Percentiles rank a stretch among this genome's conserved stretches.
Conservation (phyloP, 2,329 filamentous ascomycete species). For the Alternaria longipes region DNA sequence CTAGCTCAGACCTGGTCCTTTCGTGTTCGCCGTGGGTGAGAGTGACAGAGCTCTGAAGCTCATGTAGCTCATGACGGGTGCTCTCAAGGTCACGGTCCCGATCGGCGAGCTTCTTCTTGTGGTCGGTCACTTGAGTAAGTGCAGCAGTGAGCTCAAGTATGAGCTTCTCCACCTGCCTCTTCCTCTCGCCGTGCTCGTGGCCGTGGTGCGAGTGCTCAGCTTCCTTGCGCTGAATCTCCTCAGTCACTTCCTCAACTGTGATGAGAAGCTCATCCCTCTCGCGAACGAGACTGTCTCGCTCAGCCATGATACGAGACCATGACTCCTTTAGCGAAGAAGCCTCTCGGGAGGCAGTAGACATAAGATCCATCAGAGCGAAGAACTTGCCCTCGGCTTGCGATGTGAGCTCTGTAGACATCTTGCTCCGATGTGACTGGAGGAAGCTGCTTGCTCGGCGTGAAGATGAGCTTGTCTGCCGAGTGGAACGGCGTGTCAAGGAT, state of each 20-base stretch:
- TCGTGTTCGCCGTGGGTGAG: conserved; percentile 26
- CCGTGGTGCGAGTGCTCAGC: conserved; percentile 33
- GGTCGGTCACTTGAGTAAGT: conserved; percentile 29
- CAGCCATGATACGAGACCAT: conserved; percentile 36
- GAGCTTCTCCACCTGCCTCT: conserved; percentile 34
- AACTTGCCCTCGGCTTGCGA: conserved; percentile 37
- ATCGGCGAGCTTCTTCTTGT: conserved; percentile 36
- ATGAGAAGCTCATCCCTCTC: conserved; percentile 32
- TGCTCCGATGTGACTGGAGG: conserved; percentile 34
- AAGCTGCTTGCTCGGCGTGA: conserved; percentile 34
- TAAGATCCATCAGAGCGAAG: conserved; percentile 41
- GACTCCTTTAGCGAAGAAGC: conserved; percentile 37
- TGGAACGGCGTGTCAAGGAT: conserved; percentile 26
- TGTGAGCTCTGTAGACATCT: conserved; percentile 39
- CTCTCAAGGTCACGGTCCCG: conserved; percentile 31
- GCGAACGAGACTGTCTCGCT: conserved; percentile 34
- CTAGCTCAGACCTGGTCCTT: conserved; percentile 29
- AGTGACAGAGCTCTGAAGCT: conserved; percentile 20
- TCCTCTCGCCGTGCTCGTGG: conserved; percentile 32
- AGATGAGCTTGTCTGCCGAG: conserved; percentile 27
- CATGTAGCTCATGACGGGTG: conserved; percentile 28
- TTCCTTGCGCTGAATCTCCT: conserved; percentile 35
- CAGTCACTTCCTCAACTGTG: conserved; percentile 33
- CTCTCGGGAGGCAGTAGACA: conserved; percentile 36
- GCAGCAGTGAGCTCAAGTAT: conserved; percentile 34